Evolutionary conservation across 768 basidiomycete species (phyloP), one percentile per base, ranked within the genome.

Genomic region (Boletellus emodensis): DNA sequence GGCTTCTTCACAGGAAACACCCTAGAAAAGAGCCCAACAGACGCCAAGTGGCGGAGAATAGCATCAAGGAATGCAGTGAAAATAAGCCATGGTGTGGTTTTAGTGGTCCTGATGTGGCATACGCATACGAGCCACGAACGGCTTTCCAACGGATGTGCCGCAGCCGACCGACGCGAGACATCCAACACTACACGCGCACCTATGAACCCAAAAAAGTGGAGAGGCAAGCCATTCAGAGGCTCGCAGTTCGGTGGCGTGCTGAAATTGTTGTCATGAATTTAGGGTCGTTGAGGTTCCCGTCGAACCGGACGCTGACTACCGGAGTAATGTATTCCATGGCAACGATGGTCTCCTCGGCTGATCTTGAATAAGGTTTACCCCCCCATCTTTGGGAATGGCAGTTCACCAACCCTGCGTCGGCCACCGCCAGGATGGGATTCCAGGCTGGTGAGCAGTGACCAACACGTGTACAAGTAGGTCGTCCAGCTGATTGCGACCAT

Each of bases 101-200:
- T 17, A 24, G 42, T 0, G 69, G 67, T 18, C 46, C 54, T 1
- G 22, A 59, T 7, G 48, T 59, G n/a, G 40, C 46, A 13, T 78
- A 78, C 34, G 64, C 66, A 42, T 63, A 64, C 39, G 49, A 59
- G 8, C 74, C 77, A 3, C 56, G 33, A 3, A 76, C 72, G 4
- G 53, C 61, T 6, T 77, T 71, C 43, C 86, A 89, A 54, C 55
- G 54, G 15, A 60, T 57, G 43, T 81, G 79, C 12, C 74, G 87
- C 43, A 59, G 44, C 20, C 66, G 61, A n/a, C 63, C 65, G 5
- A 77, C 79, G 0, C 65, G 39, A 18, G 72, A 87, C 56, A 65
- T 87, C 0, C 88, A 90, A 55, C 89, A 90, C 18, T 83, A 75
- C 58, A 90, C 88, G 0, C 73, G 76, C 33, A 74, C 74, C 37